Evolutionary conservation across 2,329 filamentous ascomycete species (phyloP).

Genomic region (Aspergillus novoparasiticus): DNA sequence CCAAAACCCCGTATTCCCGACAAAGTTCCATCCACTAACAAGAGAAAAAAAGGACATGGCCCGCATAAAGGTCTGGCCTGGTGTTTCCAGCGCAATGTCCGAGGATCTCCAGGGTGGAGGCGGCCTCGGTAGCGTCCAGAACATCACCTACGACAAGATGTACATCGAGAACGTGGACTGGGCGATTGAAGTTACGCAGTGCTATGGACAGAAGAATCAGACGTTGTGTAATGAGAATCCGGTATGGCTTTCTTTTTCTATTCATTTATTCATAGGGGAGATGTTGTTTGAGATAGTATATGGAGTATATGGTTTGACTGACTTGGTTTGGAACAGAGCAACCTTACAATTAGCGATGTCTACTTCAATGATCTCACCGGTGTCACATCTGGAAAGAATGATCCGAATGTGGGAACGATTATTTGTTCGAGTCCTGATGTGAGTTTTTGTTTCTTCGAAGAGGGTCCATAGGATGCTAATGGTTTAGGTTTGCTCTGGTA

Average conservation of each 20-base stretch:
- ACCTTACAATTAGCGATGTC: slow-evolving; percentile 58
- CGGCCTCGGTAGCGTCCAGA: slow-evolving; percentile 62
- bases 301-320: neutral
- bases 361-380: slow-evolving; percentile 60
- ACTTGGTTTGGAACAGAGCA: slow-evolving; percentile 30
- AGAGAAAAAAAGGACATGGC: slow-evolving; percentile 56
- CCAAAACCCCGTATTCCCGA: slow-evolving; percentile 30
- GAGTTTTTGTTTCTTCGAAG: slow-evolving; percentile 29
- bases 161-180: slow-evolving; percentile 64
- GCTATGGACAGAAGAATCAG: slow-evolving; percentile 64
- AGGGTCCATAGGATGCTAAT: neutral
- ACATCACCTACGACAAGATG: slow-evolving; percentile 69
- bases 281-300: neutral
- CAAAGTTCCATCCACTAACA: slow-evolving; percentile 36
- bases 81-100: slow-evolving; percentile 56
- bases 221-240: slow-evolving; percentile 64
- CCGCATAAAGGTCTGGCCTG: slow-evolving; percentile 75
- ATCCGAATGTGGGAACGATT: slow-evolving; percentile 50
- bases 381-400: slow-evolving; percentile 51
- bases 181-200: slow-evolving; percentile 66
- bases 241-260: slow-evolving; percentile 34
- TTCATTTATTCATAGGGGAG: neutral
- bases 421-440: slow-evolving; percentile 54
- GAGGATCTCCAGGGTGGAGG: slow-evolving; percentile 68
- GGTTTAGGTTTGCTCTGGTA: slow-evolving; percentile 47